Conservation (phyloP, 1,139 yeast genomes). For the Taphrina flavorubra region DNA sequence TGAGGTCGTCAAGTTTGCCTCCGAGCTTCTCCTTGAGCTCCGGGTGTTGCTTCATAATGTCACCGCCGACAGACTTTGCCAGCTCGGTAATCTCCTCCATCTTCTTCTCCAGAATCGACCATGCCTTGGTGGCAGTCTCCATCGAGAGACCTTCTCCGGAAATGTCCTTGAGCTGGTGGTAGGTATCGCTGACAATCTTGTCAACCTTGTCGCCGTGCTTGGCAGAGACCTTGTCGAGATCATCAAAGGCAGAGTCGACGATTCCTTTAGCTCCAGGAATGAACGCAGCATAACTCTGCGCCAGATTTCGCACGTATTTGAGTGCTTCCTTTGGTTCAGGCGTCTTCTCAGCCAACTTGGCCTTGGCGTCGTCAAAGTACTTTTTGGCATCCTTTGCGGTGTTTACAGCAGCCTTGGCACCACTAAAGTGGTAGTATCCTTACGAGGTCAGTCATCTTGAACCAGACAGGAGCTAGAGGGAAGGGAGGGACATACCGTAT, state of each 20-base stretch:
- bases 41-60: constrained; percentile 39
- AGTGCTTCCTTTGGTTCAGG: constrained; percentile 38
- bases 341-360: constrained; percentile 30
- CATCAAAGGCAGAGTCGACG: constrained; percentile 37
- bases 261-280: constrained; percentile 41
- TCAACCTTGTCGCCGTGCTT: constrained; percentile 42
- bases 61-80: constrained; percentile 33
- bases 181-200: constrained; percentile 40
- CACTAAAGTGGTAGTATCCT: constrained; percentile 41
- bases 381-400: constrained; percentile 42
- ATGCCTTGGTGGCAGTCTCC: constrained; percentile 39
- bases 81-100: constrained; percentile 32
- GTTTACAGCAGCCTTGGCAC: constrained; percentile 40
- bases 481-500: constrained; percentile 9
- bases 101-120: constrained; percentile 32
- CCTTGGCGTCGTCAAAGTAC: constrained; percentile 39
- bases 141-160: constrained; percentile 29
- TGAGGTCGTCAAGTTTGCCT: constrained; percentile 27
- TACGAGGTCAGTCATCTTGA: too few species aligned
- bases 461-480: too few species aligned
- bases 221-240: constrained; percentile 36
- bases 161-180: constrained; percentile 32
- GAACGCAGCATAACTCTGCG: constrained; percentile 38
- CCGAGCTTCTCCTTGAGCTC: constrained; percentile 37
- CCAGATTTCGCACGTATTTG: constrained; percentile 22